phyloP scores from a whole-genome alignment of 2,329 filamentous ascomycete genomes.

The Aspergillus amoenus region DNA sequence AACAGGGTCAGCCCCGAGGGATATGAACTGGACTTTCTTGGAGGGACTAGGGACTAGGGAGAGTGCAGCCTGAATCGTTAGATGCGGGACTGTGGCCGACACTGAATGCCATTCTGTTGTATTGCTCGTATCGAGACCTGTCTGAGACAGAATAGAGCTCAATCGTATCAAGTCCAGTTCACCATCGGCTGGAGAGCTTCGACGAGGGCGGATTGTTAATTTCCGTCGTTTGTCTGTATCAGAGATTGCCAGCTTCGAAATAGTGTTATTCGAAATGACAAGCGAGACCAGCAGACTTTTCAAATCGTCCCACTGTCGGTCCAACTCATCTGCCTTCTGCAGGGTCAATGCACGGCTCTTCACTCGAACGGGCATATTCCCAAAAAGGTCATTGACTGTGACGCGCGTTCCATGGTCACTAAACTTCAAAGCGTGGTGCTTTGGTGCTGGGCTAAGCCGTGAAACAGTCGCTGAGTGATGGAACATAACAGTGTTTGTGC shows the following conservation, averaged over 20 bases:
- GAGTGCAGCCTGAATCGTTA: constrained; percentile 69
- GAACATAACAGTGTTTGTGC: constrained; percentile 63
- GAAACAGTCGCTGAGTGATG: constrained; percentile 68
- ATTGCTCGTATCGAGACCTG: constrained; percentile 57
- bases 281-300: constrained; percentile 60
- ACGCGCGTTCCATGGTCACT: constrained; percentile 72
- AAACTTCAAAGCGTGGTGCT: constrained; percentile 56
- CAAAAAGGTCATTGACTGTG: constrained; percentile 77
- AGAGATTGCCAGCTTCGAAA: constrained; percentile 58
- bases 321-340: constrained; percentile 52
- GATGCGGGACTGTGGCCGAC: constrained; percentile 61
- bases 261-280: constrained; percentile 66
- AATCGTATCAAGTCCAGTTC: constrained; percentile 33
- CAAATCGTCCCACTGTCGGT: constrained; percentile 66
- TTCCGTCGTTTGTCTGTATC: constrained; percentile 49
- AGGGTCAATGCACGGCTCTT: constrained; percentile 67
- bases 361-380: constrained; percentile 84
- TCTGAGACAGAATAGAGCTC: constrained; percentile 63
- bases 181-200: background rate
- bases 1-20: constrained; percentile 70
- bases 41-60: constrained; percentile 69
- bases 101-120: constrained; percentile 66
- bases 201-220: constrained; percentile 30
- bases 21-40: constrained; percentile 76
- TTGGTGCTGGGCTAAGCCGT: constrained; percentile 61